Conservation (phyloP, 495 filamentous ascomycete species). For the Tuber melanosporum region DNA sequence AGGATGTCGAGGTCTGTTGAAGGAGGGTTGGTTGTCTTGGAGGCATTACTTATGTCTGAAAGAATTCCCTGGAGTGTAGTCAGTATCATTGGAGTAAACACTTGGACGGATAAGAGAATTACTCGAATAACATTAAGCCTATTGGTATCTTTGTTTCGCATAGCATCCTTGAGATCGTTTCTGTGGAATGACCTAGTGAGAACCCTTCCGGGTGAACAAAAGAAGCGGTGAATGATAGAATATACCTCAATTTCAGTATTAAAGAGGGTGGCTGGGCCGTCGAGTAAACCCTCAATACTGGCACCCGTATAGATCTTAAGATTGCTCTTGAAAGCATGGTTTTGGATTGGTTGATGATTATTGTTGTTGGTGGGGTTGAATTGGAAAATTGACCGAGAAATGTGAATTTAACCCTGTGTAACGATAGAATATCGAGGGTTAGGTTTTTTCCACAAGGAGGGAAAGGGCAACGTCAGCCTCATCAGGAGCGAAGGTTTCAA, state of each 20-base stretch:
- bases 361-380: neutral
- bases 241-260: constrained; percentile 43
- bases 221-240: constrained; percentile 11
- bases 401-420: neutral
- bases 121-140: constrained; percentile 52
- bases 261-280: constrained; percentile 39
- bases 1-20: constrained; percentile 54
- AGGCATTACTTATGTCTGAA: constrained; percentile 51
- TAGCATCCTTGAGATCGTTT: constrained; percentile 55
- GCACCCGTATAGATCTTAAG: constrained; percentile 7
- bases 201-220: neutral
- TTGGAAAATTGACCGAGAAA: neutral
- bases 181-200: constrained; percentile 35
- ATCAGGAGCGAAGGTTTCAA: neutral
- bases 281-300: constrained; percentile 25
- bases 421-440: constrained; percentile 9
- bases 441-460: neutral
- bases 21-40: constrained; percentile 52
- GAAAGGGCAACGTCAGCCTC: constrained; percentile 20
- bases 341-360: constrained; percentile 4
- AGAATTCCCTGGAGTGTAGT: constrained; percentile 43
- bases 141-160: constrained; percentile 53
- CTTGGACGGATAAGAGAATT: neutral
- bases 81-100: constrained; percentile 6
- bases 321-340: constrained; percentile 19